Evolutionary conservation across 2,329 filamentous ascomycete genomes (phyloP), one percentile per base, ranked within the genome.

Genomic region (Stagonosporopsis rhizophila): DNA sequence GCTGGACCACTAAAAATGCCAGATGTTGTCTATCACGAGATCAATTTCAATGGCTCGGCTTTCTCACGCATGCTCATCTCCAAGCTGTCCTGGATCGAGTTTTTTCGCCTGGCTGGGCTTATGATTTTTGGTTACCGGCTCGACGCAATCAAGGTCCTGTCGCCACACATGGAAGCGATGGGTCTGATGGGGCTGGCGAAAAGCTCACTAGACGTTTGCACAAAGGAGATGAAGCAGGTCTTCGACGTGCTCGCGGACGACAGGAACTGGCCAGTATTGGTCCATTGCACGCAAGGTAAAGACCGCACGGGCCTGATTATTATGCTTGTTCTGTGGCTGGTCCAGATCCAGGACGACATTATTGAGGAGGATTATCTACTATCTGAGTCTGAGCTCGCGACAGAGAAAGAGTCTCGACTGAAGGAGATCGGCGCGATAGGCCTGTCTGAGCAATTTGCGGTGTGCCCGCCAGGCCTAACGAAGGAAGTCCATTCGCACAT

Each of bases 201-300:
- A 19, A 86, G 90, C 67, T 91, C 87, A 0, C 75, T 96, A 4
- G 86, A 90, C 62, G 81, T 86, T 51, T 91, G 88, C 48, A 85
- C 83, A 0, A 72, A 77, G 1, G 88, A 91, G 68, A 82, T 92
- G 17, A 81, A 80, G 45, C 45, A 80, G 66, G 77, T 83, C 25
- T 82, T 87, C 34, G 75, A 78, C 7, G 73, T 84, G 6, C 74
- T 86, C 22, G 76, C 81, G 9, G 72, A 81, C 1, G 71, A 79
- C 2, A 64, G 73, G 0, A 81, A 80, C 15, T 86, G 87, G 60
- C 91, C 92, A 0, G 75, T 87, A 1, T 71, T 96, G 7, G 78
- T 95, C 2, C 91, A 96, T 75, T 96, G 92, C 75, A 95, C 92
- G 0, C 91, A 96, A 68, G 92, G 92, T 55, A 96, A 96, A 72